Percentiles rank a stretch among this genome's conserved stretches.
phyloP scores from a whole-genome alignment of 2,329 filamentous ascomycete species.

The Pseudogymnoascus sp. region DNA sequence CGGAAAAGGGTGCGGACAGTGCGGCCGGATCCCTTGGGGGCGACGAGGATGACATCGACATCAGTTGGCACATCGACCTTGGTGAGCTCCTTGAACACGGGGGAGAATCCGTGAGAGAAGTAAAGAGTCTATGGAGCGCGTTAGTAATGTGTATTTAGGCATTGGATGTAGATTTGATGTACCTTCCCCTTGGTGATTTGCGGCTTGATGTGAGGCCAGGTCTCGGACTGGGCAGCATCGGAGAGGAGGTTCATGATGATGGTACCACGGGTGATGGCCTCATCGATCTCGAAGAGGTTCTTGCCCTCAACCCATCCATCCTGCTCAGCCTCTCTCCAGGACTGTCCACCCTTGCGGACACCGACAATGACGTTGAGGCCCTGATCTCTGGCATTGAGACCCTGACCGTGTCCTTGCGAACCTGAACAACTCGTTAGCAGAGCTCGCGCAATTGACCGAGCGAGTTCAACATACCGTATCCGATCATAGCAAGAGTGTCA shows the following conservation, averaged over 20 bases:
- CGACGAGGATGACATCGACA: constrained; percentile 98
- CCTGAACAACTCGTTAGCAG: constrained; percentile 19
- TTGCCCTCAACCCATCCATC: constrained; percentile 98
- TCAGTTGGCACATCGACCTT: constrained; percentile 94
- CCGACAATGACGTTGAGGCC: constrained; percentile 98
- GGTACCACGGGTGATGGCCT: constrained; percentile 87
- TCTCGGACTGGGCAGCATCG: constrained; percentile 97
- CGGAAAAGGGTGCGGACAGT: constrained; percentile 98
- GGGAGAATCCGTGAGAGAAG: constrained; percentile 99
- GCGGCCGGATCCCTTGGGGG: constrained; percentile 97
- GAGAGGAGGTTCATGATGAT: constrained; percentile 99
- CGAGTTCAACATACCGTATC: constrained; percentile 55
- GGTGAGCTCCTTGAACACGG: constrained; percentile 99
- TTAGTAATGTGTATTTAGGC: constrained; percentile 13
- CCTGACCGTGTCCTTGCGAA: constrained; percentile 97
- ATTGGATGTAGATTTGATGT: constrained; percentile 26
- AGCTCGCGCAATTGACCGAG: background rate
- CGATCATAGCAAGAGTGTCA: constrained; percentile 97
- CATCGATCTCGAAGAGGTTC: constrained; percentile 97
- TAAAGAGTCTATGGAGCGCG: constrained; percentile 71
- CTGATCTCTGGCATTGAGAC: constrained; percentile 99
- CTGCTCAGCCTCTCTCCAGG: constrained; percentile 94
- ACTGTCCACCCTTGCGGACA: constrained; percentile 96
- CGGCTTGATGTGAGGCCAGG: constrained; percentile 96
- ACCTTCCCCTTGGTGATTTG: constrained; percentile 98